These are phyloP conservation scores for Fagopyrum homotropicum DNA, from an alignment of 148 eudicot genomes.

Conservation along the genomic window DNA sequence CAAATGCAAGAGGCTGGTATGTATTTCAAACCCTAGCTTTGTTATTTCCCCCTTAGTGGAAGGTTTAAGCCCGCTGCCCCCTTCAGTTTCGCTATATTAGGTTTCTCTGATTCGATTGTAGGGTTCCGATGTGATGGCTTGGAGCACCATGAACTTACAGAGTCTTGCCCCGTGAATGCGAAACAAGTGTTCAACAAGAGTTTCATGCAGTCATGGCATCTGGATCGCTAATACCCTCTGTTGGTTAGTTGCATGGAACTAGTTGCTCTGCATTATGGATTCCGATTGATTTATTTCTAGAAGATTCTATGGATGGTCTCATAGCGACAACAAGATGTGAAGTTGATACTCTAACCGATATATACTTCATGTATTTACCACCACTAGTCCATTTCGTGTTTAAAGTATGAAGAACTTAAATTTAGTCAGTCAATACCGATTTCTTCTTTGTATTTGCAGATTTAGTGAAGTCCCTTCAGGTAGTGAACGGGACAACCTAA, in stretches of 20 bases:
- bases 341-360: constrained; percentile 80
- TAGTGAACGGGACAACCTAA: constrained; percentile 71
- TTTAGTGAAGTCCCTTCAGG: constrained; percentile 71
- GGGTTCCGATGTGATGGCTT: not conserved
- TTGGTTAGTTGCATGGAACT: constrained; percentile 50
- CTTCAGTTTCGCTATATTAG: not conserved
- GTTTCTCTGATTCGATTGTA: not conserved
- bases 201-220: constrained; percentile 75
- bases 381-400: not conserved
- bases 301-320: constrained; percentile 86
- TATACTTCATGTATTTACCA: not conserved
- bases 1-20: no score
- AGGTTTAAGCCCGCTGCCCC: not conserved
- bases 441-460: constrained; percentile 32
- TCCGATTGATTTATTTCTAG: constrained; percentile 80
- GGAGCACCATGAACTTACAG: constrained; percentile 18
- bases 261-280: constrained; percentile 74
- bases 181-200: constrained; percentile 52
- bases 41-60: not conserved
- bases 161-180: constrained; percentile 50
- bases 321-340: constrained; percentile 64
- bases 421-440: not conserved
- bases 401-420: constrained; percentile 3
- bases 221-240: constrained; percentile 59
- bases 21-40: constrained; percentile 1